phyloP scores from a whole-genome alignment of 345 rosid genomes.

The Lumnitzera littorea region DNA sequence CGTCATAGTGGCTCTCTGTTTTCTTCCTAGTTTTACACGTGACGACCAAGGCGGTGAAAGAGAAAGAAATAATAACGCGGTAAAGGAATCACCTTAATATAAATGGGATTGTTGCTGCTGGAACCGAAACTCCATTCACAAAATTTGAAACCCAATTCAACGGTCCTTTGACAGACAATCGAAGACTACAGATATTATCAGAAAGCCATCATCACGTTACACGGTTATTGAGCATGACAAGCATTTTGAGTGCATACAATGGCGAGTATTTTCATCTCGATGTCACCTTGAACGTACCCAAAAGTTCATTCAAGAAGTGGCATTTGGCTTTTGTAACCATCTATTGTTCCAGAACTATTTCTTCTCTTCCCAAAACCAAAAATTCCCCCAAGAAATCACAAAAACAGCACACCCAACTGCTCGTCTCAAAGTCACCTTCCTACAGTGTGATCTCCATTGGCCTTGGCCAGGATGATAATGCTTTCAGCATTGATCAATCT shows the following conservation, averaged over 20 bases:
- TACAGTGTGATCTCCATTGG: slow-evolving; percentile 16
- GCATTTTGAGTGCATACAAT: slow-evolving; percentile 1
- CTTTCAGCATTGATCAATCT: slow-evolving; percentile 24
- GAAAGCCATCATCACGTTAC: too few species aligned
- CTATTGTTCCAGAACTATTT: slow-evolving; percentile 45
- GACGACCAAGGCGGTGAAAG: too few species aligned
- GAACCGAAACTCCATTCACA: too few species aligned
- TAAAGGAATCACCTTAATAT: too few species aligned
- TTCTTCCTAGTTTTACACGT: too few species aligned
- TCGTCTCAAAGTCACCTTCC: not conserved
- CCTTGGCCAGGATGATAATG: slow-evolving; percentile 7
- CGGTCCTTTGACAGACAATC: too few species aligned
- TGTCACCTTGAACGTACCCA: slow-evolving; percentile 18
- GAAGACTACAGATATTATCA: too few species aligned
- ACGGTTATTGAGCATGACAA: too few species aligned
- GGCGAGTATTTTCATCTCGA: slow-evolving; percentile 3
- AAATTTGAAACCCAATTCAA: too few species aligned
- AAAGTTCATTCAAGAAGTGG: slow-evolving; percentile 37
- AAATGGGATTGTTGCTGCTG: too few species aligned
- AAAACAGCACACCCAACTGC: not conserved
- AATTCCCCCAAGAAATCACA: not conserved
- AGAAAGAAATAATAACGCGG: too few species aligned
- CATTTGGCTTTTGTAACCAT: slow-evolving; percentile 38
- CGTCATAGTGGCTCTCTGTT: too few species aligned
- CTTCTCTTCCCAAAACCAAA: slow-evolving; percentile 3